A percentile compares a stretch with the other conserved stretches of the same genome.
These are phyloP conservation scores for Fagopyrum esculentum DNA, from an alignment of 148 eudicot species.

Conservation along the genomic window DNA sequence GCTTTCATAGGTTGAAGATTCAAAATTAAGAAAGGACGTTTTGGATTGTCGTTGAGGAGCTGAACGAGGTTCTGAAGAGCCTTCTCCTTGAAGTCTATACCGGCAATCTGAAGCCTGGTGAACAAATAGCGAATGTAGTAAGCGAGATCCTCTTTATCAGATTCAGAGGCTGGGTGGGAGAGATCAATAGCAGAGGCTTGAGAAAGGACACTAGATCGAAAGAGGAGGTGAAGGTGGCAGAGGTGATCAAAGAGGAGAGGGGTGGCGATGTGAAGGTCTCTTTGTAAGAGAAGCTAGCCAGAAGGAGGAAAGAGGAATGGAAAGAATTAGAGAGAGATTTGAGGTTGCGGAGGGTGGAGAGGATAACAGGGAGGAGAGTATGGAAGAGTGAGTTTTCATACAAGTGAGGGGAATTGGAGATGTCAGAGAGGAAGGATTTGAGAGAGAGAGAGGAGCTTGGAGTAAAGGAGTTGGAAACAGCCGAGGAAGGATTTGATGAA, in stretches of 20 bases:
- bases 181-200: slow-evolving; percentile 54
- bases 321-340: slow-evolving; percentile 29
- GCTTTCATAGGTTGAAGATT: too few relatives aligned
- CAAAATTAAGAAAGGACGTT: slow-evolving; percentile 12
- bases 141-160: slow-evolving; percentile 34
- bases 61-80: slow-evolving; percentile 42
- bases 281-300: slow-evolving; percentile 54
- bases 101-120: slow-evolving; percentile 53
- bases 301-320: slow-evolving; percentile 19
- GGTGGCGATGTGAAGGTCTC: slow-evolving; percentile 62
- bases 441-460: slow-evolving; percentile 34
- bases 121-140: slow-evolving; percentile 48
- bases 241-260: slow-evolving; percentile 40
- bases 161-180: slow-evolving; percentile 31
- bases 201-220: slow-evolving; percentile 49
- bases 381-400: slow-evolving; percentile 36
- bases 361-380: slow-evolving; percentile 14
- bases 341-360: slow-evolving; percentile 21
- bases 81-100: slow-evolving; percentile 43
- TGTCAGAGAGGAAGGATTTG: slow-evolving; percentile 29
- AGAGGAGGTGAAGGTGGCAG: slow-evolving; percentile 39
- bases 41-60: slow-evolving; percentile 34
- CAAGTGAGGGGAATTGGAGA: slow-evolving; percentile 47
- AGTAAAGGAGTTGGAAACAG: slow-evolving; percentile 46
- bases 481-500: slow-evolving; percentile 42